Percentiles rank a stretch among this genome's conserved stretches.
These are phyloP conservation scores for Capronia americana DNA, from an alignment of 2,329 filamentous ascomycete genomes.

Conservation along the genomic window DNA sequence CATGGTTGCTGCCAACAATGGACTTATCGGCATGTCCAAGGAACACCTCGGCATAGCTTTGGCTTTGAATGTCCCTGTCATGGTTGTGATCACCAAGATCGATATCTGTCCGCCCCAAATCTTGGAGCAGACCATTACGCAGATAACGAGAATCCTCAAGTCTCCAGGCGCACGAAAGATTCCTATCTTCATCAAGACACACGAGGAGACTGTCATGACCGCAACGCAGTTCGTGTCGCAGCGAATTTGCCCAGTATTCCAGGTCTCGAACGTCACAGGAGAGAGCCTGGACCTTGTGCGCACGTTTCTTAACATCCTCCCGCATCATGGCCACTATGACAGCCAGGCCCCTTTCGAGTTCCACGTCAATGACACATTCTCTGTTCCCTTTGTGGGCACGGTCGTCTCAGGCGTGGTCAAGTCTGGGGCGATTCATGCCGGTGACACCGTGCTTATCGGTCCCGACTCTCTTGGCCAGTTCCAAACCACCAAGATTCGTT, in stretches of 20 bases:
- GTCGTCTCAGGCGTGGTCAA: slow-evolving; percentile 95
- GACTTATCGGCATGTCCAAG: slow-evolving; percentile 96
- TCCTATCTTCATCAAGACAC: slow-evolving; percentile 90
- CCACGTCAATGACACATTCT: slow-evolving; percentile 96
- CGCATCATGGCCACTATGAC: slow-evolving; percentile 92
- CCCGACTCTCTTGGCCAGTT: slow-evolving; percentile 92
- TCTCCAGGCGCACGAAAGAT: slow-evolving; percentile 94
- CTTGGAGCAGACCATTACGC: slow-evolving; percentile 87
- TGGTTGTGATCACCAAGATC: slow-evolving; percentile 98
- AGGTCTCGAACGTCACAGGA: slow-evolving; percentile 97
- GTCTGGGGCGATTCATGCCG: slow-evolving; percentile 82
- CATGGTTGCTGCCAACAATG: slow-evolving; percentile 99
- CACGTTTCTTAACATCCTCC: slow-evolving; percentile 91
- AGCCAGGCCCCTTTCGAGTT: slow-evolving; percentile 89
- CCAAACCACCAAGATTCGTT: slow-evolving; percentile 81
- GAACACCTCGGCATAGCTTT: slow-evolving; percentile 95
- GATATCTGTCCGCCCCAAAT: slow-evolving; percentile 98
- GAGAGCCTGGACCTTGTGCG: slow-evolving; percentile 88
- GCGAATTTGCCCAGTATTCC: slow-evolving; percentile 95
- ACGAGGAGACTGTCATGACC: slow-evolving; percentile 91
- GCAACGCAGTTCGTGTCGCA: slow-evolving; percentile 95
- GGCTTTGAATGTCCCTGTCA: slow-evolving; percentile 93
- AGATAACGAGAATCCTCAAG: slow-evolving; percentile 91
- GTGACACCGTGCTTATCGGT: slow-evolving; percentile 87
- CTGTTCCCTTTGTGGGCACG: slow-evolving; percentile 93